phyloP scores from a whole-genome alignment of 768 basidiomycete genomes.

The Suillus discolor region DNA sequence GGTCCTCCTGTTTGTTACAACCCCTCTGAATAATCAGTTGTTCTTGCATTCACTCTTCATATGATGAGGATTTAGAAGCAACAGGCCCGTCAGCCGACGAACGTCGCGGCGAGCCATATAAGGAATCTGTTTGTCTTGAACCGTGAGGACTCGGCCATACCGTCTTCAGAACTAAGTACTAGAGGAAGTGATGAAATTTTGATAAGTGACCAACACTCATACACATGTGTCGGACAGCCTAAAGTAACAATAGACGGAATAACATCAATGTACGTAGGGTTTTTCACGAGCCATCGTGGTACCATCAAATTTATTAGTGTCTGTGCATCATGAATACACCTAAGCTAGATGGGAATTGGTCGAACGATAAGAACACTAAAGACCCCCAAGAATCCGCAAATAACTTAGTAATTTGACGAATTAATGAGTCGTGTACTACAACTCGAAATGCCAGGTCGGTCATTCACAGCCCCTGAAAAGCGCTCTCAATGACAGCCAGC shows the following conservation, averaged over 20 bases:
- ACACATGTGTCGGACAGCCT: not conserved
- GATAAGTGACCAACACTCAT: not conserved
- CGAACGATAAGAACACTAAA: not conserved
- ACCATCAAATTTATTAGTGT: not conserved
- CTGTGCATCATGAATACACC: not conserved
- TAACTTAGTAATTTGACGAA: not conserved
- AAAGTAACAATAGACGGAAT: not conserved
- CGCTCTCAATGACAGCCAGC: constrained; percentile 55
- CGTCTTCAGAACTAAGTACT: not conserved
- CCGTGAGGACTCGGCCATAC: not conserved
- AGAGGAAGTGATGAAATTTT: not conserved
- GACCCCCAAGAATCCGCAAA: not conserved
- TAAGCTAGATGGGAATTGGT: not conserved
- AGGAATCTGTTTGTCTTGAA: not conserved
- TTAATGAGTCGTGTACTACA: not conserved
- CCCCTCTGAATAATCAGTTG: not conserved
- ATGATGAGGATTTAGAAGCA: not conserved
- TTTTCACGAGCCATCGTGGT: not conserved
- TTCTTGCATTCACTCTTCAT: not conserved
- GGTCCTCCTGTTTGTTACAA: not conserved
- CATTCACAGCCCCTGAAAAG: constrained; percentile 50
- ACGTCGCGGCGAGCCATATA: not conserved
- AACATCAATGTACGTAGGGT: not conserved
- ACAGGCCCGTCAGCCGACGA: not conserved
- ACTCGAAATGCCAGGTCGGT: not conserved